Conservation (phyloP, 78 protist genomes). For the Dictyostelium purpureum region DNA sequence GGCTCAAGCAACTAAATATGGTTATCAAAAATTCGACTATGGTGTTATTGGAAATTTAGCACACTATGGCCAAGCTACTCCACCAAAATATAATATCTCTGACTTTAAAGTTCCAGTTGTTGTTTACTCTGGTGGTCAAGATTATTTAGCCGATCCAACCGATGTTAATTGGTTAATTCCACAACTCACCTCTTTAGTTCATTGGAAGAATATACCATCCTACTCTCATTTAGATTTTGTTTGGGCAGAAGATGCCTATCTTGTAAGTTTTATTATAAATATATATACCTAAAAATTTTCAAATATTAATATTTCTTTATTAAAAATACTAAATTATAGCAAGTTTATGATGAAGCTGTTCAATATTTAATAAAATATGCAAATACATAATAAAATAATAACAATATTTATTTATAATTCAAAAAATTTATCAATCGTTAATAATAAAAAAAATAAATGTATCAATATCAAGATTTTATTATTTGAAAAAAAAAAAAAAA, state of each 20-base stretch:
- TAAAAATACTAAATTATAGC: no score
- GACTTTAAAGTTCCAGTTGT: constrained; percentile 25
- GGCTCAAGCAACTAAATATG: constrained; percentile 66
- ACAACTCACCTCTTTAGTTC: constrained; percentile 8
- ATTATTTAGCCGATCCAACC: constrained; percentile 69
- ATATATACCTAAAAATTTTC: no score
- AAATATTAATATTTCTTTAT: no score
- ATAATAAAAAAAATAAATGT: no score
- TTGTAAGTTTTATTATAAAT: no score
- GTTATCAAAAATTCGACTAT: constrained; percentile 63
- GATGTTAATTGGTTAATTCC: constrained; percentile 69
- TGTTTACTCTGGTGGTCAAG: constrained; percentile 57
- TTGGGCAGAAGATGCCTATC: no score
- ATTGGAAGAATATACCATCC: constrained; percentile 10
- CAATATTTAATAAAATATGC: background rate
- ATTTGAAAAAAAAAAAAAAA: no score
- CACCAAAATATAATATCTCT: constrained; percentile 57
- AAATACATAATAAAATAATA: no score
- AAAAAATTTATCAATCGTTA: no score
- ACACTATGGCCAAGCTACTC: constrained; percentile 39
- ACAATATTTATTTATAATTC: no score
- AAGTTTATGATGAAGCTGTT: background rate
- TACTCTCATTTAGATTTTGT: constrained; percentile 84
- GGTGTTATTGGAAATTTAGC: constrained; percentile 32
- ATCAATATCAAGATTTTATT: no score